Evolutionary conservation across 805 yeast species (phyloP).

Genomic region (Candida gorgasii): DNA sequence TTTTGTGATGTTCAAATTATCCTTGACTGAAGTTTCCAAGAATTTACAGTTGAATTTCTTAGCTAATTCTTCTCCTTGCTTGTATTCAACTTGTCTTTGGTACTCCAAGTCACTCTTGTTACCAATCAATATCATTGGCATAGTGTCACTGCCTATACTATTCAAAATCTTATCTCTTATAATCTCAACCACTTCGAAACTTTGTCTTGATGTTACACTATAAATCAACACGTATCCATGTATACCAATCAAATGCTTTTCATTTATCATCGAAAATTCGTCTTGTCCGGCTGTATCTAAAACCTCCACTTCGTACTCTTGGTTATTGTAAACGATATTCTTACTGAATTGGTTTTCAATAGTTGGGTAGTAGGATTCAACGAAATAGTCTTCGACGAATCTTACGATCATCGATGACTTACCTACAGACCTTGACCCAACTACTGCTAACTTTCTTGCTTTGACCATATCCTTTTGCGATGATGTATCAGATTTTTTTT

Average conservation of each 20-base stretch:
- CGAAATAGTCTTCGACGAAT: conserved; percentile 84
- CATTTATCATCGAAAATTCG: conserved; percentile 78
- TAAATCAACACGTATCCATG: conserved; percentile 84
- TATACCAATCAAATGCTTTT: conserved; percentile 74
- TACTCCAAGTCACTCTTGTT: conserved; percentile 68
- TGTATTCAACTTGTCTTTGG: conserved; percentile 61
- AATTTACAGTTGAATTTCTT: conserved; percentile 45
- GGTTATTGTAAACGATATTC: conserved; percentile 64
- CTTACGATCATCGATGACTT: conserved; percentile 83
- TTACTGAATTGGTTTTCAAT: conserved; percentile 83
- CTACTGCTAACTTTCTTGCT: conserved; percentile 78
- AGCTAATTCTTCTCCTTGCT: conserved; percentile 51
- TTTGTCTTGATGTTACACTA: conserved; percentile 74
- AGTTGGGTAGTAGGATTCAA: conserved; percentile 88
- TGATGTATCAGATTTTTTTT: conserved; percentile 1
- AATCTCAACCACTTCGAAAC: conserved; percentile 73
- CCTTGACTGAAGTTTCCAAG: conserved; percentile 51
- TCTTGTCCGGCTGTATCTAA: conserved; percentile 94
- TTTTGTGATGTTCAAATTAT: conserved; percentile 41
- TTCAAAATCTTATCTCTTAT: conserved; percentile 84
- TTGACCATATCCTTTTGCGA: conserved; percentile 32
- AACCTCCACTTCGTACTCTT: conserved; percentile 78
- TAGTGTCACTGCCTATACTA: conserved; percentile 50
- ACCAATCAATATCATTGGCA: conserved; percentile 60
- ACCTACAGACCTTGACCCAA: conserved; percentile 87